Evolutionary conservation across 331 rosid species (phyloP).

Genomic region (Prunus yedoensis): DNA sequence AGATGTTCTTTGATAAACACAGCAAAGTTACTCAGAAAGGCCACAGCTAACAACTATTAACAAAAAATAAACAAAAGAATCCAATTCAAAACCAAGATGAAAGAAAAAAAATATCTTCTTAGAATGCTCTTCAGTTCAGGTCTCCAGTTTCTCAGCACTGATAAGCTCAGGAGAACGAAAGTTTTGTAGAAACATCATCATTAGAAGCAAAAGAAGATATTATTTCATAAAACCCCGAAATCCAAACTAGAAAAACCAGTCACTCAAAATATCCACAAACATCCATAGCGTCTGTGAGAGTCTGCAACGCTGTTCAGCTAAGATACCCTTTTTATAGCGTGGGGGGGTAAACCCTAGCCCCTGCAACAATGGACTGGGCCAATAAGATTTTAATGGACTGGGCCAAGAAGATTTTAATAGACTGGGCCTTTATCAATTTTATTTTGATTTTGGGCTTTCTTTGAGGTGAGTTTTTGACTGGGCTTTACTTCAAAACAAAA

Average conservation of each 20-base stretch:
- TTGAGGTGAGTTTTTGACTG: no score
- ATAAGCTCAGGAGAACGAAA: slow-evolving; percentile 57
- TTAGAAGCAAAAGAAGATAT: slow-evolving; percentile 33
- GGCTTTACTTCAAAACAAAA: background rate
- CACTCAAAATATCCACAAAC: background rate
- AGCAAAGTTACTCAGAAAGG: background rate
- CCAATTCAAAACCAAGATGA: background rate
- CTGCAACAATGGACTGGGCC: background rate
- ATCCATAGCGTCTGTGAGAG: background rate
- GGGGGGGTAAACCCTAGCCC: background rate
- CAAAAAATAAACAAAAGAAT: background rate
- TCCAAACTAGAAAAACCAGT: background rate
- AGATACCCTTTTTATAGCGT: background rate
- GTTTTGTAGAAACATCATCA: slow-evolving; percentile 36
- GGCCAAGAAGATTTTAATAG: background rate
- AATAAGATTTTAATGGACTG: background rate
- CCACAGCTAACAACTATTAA: background rate
- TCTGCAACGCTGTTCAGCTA: background rate
- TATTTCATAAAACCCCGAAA: background rate
- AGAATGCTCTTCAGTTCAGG: slow-evolving; percentile 57
- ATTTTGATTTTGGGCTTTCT: background rate
- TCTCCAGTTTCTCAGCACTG: slow-evolving; percentile 51
- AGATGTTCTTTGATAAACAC: background rate
- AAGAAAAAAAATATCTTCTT: background rate
- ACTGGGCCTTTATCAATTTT: background rate